phyloP scores from a whole-genome alignment of 169 alveolate species.

The Eimeria necatrix region DNA sequence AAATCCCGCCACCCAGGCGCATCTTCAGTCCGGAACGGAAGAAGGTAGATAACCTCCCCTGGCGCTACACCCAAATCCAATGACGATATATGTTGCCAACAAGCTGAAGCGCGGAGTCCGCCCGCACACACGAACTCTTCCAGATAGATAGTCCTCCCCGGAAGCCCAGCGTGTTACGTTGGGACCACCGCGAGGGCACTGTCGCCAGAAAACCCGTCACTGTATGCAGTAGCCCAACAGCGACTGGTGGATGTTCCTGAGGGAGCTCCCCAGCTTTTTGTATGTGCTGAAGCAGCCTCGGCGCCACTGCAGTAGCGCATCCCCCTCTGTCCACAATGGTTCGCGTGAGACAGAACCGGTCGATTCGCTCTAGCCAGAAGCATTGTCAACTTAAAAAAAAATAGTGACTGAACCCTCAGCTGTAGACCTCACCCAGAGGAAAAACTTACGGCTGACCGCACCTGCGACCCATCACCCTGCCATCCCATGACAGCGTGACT shows the following conservation, averaged over 20 bases:
- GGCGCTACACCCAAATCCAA: too few relatives aligned
- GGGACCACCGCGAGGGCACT: neutral
- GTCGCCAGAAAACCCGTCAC: neutral
- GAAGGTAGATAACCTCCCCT: too few relatives aligned
- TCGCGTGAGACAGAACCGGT: conserved; percentile 32
- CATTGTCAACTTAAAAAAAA: conserved; percentile 19
- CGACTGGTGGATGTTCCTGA: conserved; percentile 9
- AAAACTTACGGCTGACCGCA: conserved; percentile 69
- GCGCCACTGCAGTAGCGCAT: conserved; percentile 61
- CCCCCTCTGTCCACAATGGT: conserved; percentile 51
- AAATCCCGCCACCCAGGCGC: too few relatives aligned
- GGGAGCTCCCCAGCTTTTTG: neutral
- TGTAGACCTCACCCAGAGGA: conserved; percentile 9
- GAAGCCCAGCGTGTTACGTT: too few relatives aligned
- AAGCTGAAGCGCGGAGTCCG: too few relatives aligned
- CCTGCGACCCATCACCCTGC: conserved; percentile 78
- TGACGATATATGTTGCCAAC: too few relatives aligned
- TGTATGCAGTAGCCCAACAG: neutral
- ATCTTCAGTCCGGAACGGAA: too few relatives aligned
- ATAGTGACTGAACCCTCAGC: neutral
- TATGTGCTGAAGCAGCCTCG: conserved; percentile 54
- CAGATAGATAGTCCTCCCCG: too few relatives aligned
- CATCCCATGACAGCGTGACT: conserved; percentile 59
- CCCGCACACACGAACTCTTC: too few relatives aligned
- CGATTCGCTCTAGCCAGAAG: conserved; percentile 4